Evolutionary conservation across 768 basidiomycete species (phyloP), one percentile per base, ranked within the genome.

Genomic region (Rhodotorula toruloides): DNA sequence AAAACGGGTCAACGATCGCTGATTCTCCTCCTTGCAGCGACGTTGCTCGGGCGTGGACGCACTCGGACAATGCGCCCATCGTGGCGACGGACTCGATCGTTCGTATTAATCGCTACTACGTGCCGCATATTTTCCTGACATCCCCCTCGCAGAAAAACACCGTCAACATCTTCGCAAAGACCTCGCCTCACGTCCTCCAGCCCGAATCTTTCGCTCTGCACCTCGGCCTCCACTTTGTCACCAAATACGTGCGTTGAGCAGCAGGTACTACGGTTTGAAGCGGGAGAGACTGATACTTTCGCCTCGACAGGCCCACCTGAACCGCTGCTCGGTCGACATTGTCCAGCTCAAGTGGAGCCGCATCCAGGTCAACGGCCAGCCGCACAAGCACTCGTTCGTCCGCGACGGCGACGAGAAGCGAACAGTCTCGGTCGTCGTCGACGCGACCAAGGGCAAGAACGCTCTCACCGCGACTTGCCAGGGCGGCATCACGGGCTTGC

Each of bases 391-490:
- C 76, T 84, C 90, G 22, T 98, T 94, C 78, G 81, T 83, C 62
- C 81, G 93, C 31, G 90, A 97, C 72, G 94, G 93, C 3, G 90
- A 92, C 6, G 93, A 98, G 76, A 94, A 89, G 80, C 82, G 85
- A 8, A 76, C 86, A 39, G 82, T 86, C 25, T 54, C 56, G 13
- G 63, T 68, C 17, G 65, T 69, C 17, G 74, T 76, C n/a, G 87
- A 90, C 72, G 86, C 81, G 21, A 81, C 83, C 0, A 78, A 77
- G 10, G 86, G 87, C 13, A 86, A 85, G 73, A 82, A 86, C 72
- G 81, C 82, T 57, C 75, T 89, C 46, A 77, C 80, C 11, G 91
- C 83, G 10, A 83, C 76, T 17, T 83, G 91, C 17, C 82, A 82
- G 0, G 31, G 52, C 4, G 73, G 73, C 0, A 40, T 74, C 29